Evolutionary conservation across 2,329 filamentous ascomycete genomes (phyloP).

Genomic region (Dothistroma septosporum): DNA sequence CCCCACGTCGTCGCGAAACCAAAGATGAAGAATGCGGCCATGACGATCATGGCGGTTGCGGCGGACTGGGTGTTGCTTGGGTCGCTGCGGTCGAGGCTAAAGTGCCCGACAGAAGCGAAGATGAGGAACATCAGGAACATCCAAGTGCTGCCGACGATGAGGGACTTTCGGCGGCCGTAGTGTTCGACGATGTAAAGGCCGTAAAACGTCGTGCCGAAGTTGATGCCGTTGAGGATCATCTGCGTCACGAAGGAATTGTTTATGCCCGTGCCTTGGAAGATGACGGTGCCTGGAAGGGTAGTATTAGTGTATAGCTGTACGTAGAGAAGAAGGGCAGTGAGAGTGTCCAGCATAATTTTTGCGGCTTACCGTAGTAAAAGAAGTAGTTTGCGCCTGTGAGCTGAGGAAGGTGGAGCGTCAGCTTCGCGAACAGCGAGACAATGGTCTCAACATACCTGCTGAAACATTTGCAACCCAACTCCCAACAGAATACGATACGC

Average conservation of each 20-base stretch:
- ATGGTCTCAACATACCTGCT: constrained; percentile 9
- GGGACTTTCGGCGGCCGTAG: constrained; percentile 43
- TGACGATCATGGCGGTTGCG: constrained; percentile 61
- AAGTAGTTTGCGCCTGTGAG: constrained; percentile 65
- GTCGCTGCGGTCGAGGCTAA: constrained; percentile 36
- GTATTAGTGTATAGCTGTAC: constrained; percentile 36
- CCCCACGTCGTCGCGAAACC: constrained; percentile 67
- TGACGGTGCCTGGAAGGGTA: constrained; percentile 44
- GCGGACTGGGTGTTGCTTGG: constrained; percentile 39
- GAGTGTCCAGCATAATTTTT: background rate
- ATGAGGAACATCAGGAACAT: constrained; percentile 55
- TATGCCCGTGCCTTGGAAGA: constrained; percentile 38
- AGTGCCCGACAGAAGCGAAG: constrained; percentile 45
- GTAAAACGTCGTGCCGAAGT: constrained; percentile 43
- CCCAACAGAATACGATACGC: constrained; percentile 60
- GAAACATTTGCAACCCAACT: constrained; percentile 55
- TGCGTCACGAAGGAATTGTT: constrained; percentile 42
- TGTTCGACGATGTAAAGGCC: constrained; percentile 46
- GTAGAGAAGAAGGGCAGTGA: background rate
- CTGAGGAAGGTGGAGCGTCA: constrained; percentile 50
- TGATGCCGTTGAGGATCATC: constrained; percentile 45
- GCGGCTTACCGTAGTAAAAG: constrained; percentile 20
- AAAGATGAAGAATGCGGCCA: constrained; percentile 64
- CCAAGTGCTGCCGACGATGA: constrained; percentile 41
- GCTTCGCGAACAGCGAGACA: background rate